Evolutionary conservation across 192 early-diverging fungal species (phyloP).

Genomic region (Podila minutissima): DNA sequence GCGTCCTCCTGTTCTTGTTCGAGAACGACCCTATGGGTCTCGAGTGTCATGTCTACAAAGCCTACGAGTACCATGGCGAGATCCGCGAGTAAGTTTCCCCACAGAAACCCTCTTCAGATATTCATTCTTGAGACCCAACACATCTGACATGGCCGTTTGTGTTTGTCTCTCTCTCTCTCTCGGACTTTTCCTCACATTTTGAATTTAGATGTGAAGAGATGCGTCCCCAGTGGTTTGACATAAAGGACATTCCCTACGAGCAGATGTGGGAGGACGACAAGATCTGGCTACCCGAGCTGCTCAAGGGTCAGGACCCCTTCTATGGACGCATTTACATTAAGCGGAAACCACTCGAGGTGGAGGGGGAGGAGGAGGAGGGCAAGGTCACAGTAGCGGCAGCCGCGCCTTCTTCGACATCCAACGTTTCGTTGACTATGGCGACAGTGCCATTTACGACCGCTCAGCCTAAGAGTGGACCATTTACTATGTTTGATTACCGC

Average conservation of each 20-base stretch:
- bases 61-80: constrained; percentile 55
- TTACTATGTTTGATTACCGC: constrained; percentile 25
- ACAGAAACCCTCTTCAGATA: no score
- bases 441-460: constrained; percentile 10
- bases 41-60: constrained; percentile 73
- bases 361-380: neutral
- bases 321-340: constrained; percentile 43
- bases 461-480: constrained; percentile 36
- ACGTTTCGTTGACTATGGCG: constrained; percentile 29
- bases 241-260: constrained; percentile 66
- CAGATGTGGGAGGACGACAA: constrained; percentile 81
- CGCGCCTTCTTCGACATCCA: neutral
- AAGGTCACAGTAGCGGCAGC: neutral
- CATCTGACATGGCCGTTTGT: no score
- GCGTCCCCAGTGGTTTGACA: constrained; percentile 75
- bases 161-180: neutral
- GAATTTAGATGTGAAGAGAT: constrained; percentile 72
- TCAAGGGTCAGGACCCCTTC: constrained; percentile 39
- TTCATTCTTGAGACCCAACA: no score
- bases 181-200: no score
- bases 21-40: constrained; percentile 66
- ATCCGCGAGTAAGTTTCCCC: constrained; percentile 62
- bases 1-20: constrained; percentile 73
- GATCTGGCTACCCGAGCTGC: constrained; percentile 67
- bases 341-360: constrained; percentile 10